These are phyloP conservation scores for Cylindrotheca fusiformis DNA, from an alignment of 108 stramenopile genomes.

Conservation along the genomic window DNA sequence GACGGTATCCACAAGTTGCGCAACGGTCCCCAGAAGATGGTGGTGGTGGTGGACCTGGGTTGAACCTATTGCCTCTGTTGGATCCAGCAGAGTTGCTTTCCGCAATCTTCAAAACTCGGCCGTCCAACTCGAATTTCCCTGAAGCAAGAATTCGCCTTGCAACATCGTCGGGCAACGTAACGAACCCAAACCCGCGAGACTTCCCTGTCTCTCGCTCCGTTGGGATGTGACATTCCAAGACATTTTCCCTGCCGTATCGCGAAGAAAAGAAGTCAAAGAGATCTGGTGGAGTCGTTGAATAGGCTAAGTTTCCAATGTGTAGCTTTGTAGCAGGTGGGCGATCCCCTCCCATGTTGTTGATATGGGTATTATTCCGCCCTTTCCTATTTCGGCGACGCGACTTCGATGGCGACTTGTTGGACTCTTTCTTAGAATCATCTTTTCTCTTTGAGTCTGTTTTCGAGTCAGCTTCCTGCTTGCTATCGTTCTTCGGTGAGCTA, in stretches of 20 bases:
- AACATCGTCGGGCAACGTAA: conserved; percentile 69
- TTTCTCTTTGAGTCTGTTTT: conserved; percentile 19
- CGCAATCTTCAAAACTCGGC: conserved; percentile 76
- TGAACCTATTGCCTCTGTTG: conserved; percentile 41
- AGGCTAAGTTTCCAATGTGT: conserved; percentile 85
- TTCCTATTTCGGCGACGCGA: conserved; percentile 40
- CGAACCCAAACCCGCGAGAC: conserved; percentile 87
- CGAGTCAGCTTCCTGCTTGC: conserved; percentile 2
- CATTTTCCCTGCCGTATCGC: conserved; percentile 71
- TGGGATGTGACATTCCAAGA: conserved; percentile 87
- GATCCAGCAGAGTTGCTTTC: conserved; percentile 81
- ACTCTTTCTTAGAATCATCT: conserved; percentile 29
- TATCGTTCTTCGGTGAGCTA: neutral
- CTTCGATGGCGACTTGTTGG: conserved; percentile 35
- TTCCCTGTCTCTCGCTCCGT: conserved; percentile 77
- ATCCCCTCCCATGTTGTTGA: conserved; percentile 7
- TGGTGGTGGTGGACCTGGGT: conserved; percentile 14
- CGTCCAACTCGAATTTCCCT: conserved; percentile 73
- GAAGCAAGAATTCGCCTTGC: conserved; percentile 60
- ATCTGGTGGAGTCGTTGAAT: conserved; percentile 66
- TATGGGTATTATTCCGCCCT: conserved; percentile 29
- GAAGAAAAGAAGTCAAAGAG: conserved; percentile 74
- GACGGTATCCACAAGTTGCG: conserved; percentile 75
- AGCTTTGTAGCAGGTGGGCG: conserved; percentile 80
- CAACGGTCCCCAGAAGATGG: conserved; percentile 58